Evolutionary conservation across 345 rosid genomes (phyloP).

Genomic region (rapeseed (Brassica napus)): DNA sequence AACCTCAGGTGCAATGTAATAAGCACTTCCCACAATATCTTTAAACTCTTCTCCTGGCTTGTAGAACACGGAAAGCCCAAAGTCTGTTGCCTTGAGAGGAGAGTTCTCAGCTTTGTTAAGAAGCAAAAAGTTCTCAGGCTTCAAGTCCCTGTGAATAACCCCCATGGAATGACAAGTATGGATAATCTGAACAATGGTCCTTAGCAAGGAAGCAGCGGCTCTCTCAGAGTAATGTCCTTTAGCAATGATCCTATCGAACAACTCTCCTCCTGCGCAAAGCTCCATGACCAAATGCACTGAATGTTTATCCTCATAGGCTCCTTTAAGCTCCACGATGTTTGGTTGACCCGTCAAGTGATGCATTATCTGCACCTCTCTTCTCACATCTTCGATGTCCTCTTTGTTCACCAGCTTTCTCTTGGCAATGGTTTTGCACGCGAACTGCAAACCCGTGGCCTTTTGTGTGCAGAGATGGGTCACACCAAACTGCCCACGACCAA

Average conservation of each 20-base stretch:
- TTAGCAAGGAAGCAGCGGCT: conserved; percentile 81
- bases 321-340: conserved; percentile 89
- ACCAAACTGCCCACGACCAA: conserved; percentile 92
- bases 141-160: conserved; percentile 90
- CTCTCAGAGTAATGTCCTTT: conserved; percentile 93
- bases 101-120: conserved; percentile 74
- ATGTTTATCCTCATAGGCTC: conserved; percentile 91
- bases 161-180: conserved; percentile 97
- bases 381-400: conserved; percentile 90
- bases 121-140: conserved; percentile 88
- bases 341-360: conserved; percentile 87
- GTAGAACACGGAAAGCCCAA: conserved; percentile 86
- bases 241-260: conserved; percentile 85
- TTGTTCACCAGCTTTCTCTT: conserved; percentile 82
- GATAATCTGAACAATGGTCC: conserved; percentile 83
- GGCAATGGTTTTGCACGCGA: conserved; percentile 90
- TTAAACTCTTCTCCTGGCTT: conserved; percentile 92
- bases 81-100: conserved; percentile 93
- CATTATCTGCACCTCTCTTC: conserved; percentile 95
- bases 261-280: conserved; percentile 91
- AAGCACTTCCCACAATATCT: conserved; percentile 94
- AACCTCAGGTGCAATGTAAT: conserved; percentile 95
- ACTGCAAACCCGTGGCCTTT: conserved; percentile 69
- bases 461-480: conserved; percentile 81
- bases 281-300: conserved; percentile 96